Base-by-base conservation (phyloP, 148 eudicot species). In the Heliamphora exappendiculata region DNA sequence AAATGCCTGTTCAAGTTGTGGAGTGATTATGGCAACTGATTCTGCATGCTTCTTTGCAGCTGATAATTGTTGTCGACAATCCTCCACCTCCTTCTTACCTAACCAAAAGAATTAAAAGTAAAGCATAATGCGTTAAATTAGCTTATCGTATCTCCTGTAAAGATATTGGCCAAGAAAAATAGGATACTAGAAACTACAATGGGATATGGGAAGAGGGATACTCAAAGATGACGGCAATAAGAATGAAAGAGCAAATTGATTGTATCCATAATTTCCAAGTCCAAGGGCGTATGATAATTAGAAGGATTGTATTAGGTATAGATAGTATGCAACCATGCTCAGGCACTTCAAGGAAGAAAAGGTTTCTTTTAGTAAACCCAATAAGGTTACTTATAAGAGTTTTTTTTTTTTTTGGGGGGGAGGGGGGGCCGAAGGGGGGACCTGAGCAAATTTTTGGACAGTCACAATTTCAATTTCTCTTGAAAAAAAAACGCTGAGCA, bases 1-100 rank as follows among this genome's bases (percentile, higher is more conserved):
- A 86, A 94, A 94, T 77, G 88, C 89, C 78, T 82, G 79, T 77
- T 84, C 72, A 78, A 92, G 87, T 60, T 86, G 91, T 58, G 89
- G 80, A 80, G 96, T 88, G 34, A 94, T 75, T 80, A 26, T 72
- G 17, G 88, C 91, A 68, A 94, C 76, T 65, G 97, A 90, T 84
- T 92, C 92, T 71, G 98, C 98, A 79, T 79, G 72, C 72, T 70
- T 74, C 80, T 90, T 90, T 67, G 94, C 97, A 74, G 81, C 83
- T 73, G 78, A 50, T 79, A 92, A 78, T 79, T 81, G 81, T 70
- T 80, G 79, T 57, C 85, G 81, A 77, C 45, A 74, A 45, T 79
- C 79, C 53, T 89, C 93, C 75, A 78, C 81, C 73, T 86, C 89
- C 70, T 76, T 75, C 72, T 87, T 84, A 83, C 95, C 98, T 94